Evolutionary conservation across 306 rosid genomes (phyloP), one percentile per base, ranked within the genome.

Genomic region (Gillenia trifoliata): DNA sequence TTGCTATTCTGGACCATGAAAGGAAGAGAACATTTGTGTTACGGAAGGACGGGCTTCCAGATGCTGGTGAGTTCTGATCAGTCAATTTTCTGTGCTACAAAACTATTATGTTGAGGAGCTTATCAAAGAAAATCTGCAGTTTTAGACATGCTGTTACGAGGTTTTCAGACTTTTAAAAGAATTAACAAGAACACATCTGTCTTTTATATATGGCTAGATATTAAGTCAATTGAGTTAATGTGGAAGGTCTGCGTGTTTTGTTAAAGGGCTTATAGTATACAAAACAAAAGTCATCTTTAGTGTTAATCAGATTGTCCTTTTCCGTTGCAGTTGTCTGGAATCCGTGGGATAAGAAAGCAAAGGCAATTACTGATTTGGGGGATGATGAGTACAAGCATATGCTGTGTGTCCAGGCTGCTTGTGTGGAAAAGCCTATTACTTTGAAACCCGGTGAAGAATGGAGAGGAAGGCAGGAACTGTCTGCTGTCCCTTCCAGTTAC

Each of bases 401-500:
- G 96, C 81, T 92, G 1, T 90, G 93, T 87, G 89, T 92, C 55
- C 86, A 89, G 69, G 72, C 97, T 31, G 92, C 97, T 72, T 83
- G 89, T 60, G 83, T 85, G 71, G 92, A 89, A 70, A 86, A 78
- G 71, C 81, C 87, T 59, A 81, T 88, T 49, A 88, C 90, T 64
- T 83, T 92, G 68, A 88, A 79, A 73, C 97, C 96, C 9, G 96
- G 97, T 40, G 89, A 90, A 87, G 97, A 92, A 85, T 90, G 97
- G 96, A 90, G 59, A 80, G 97, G 97, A 70, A 84, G 93, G 74
- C 91, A 85, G 81, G 96, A 92, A 69, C 77, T 92, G 28, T 88
- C 86, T 50, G 82, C 86, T 11, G 92, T 85, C 76, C 88, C 87
- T 76, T 86, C 96, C 56, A 92, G 97, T 81, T 92, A 92, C 72